Conservation (phyloP, 2,329 filamentous ascomycete genomes). For the Pyrenophora tritici-repentis region DNA sequence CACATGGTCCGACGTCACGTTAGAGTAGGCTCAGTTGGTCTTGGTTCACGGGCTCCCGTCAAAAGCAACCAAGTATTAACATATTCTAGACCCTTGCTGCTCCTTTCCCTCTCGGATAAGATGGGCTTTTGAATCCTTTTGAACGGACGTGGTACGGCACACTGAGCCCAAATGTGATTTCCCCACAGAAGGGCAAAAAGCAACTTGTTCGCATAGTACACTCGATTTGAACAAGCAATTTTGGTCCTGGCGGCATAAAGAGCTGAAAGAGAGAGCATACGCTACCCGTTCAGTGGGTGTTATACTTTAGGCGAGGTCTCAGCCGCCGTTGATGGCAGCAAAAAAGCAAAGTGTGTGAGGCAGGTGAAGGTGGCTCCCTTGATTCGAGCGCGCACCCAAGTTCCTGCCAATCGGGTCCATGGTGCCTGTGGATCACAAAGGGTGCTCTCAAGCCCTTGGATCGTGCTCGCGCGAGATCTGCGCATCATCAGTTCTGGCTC, state of each 20-base stretch:
- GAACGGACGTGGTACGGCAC: constrained; percentile 6
- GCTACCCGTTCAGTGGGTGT: constrained; percentile 6
- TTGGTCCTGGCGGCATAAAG: background rate
- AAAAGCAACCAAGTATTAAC: constrained; percentile 18
- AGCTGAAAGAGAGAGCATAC: background rate
- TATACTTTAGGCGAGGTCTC: constrained; percentile 18
- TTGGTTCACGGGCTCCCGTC: constrained; percentile 8
- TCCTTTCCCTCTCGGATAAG: too few species aligned
- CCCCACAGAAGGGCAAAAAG: constrained; percentile 9
- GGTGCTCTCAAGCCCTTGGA: constrained; percentile 15
- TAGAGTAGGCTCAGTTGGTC: constrained; percentile 14
- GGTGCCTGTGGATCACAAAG: constrained; percentile 12
- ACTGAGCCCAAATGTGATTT: background rate
- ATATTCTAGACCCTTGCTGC: constrained; percentile 11
- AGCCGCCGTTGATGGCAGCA: constrained; percentile 14
- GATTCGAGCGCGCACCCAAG: constrained; percentile 3
- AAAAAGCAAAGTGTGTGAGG: constrained; percentile 16
- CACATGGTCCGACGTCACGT: constrained; percentile 12
- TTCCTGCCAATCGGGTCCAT: constrained; percentile 14
- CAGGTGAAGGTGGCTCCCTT: constrained; percentile 6
- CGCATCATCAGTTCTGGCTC: constrained; percentile 16
- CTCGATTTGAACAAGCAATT: constrained; percentile 9
- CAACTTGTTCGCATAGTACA: background rate
- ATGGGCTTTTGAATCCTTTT: constrained; percentile 5
- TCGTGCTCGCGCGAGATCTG: constrained; percentile 18